Percentiles rank a stretch among this genome's conserved stretches.
Conservation (phyloP, 2,329 filamentous ascomycete species). For the Fusarium sp. region DNA sequence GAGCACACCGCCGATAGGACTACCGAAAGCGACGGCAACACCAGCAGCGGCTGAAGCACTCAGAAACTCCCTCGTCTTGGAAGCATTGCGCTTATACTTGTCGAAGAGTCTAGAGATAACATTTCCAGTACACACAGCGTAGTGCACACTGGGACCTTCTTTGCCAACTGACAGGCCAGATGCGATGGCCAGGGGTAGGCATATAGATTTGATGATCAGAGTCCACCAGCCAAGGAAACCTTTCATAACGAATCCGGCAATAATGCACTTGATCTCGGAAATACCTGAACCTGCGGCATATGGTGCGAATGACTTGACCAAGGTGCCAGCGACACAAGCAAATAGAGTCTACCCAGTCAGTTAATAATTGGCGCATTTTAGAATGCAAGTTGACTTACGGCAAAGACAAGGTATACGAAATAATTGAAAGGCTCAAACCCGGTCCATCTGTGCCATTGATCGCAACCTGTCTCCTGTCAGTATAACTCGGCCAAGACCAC, state of each 20-base stretch:
- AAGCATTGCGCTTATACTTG: conserved; percentile 91
- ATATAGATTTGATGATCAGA: conserved; percentile 91
- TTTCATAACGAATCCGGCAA: conserved; percentile 99
- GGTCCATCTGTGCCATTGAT: conserved; percentile 91
- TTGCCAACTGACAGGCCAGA: conserved; percentile 96
- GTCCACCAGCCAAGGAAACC: conserved; percentile 94
- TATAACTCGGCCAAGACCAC: not conserved
- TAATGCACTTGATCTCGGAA: conserved; percentile 99
- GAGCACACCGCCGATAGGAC: conserved; percentile 94
- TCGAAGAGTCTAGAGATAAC: conserved; percentile 93
- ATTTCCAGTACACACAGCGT: conserved; percentile 96
- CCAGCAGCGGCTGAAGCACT: conserved; percentile 95
- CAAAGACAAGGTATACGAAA: conserved; percentile 86
- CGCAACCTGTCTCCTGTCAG: conserved; percentile 69
- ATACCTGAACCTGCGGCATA: conserved; percentile 98
- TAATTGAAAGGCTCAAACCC: conserved; percentile 83
- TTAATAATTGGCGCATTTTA: not conserved
- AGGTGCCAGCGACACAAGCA: conserved; percentile 80
- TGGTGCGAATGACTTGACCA: conserved; percentile 92
- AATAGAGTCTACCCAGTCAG: conserved; percentile 71
- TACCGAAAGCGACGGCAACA: conserved; percentile 96
- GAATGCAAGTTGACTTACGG: conserved; percentile 60
- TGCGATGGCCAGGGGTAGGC: conserved; percentile 89
- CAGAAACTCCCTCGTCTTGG: conserved; percentile 93
- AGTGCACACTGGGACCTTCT: conserved; percentile 98